Conservation (phyloP, 306 rosid genomes). For the Vigna unguiculata region DNA sequence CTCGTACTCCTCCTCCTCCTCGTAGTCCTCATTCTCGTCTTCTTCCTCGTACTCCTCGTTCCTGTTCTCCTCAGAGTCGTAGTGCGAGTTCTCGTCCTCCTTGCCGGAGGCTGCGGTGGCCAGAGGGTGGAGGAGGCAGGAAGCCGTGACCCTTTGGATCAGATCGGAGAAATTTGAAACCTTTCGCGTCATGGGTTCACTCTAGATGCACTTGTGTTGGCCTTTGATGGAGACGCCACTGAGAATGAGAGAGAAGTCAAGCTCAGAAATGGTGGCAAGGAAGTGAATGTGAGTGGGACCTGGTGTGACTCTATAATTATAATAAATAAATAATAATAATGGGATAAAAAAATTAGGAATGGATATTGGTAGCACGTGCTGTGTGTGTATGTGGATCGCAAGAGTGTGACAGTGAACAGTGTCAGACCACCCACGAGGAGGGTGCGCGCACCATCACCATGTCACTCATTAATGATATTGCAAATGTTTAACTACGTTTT, state of each 20-base stretch:
- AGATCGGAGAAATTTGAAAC: constrained; percentile 90
- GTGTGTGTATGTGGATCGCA: not conserved
- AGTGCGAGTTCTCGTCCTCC: constrained; percentile 41
- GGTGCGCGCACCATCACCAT: constrained; percentile 41
- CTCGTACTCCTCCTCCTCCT: constrained; percentile 24
- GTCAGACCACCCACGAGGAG: constrained; percentile 42
- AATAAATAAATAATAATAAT: not conserved
- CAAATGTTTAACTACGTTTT: no score
- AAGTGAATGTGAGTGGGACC: constrained; percentile 16
- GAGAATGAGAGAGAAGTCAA: constrained; percentile 33
- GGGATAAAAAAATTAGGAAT: not conserved
- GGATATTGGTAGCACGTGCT: constrained; percentile 40
- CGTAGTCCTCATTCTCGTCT: not conserved
- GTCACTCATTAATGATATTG: constrained; percentile 7
- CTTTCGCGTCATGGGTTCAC: constrained; percentile 69
- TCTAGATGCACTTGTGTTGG: not conserved
- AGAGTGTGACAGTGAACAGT: not conserved
- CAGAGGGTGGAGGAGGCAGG: constrained; percentile 93
- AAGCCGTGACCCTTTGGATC: constrained; percentile 89
- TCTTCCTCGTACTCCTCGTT: constrained; percentile 19
- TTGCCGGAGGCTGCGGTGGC: constrained; percentile 52
- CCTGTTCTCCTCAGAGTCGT: constrained; percentile 59
- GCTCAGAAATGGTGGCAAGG: constrained; percentile 39
- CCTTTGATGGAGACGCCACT: not conserved
- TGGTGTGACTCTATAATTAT: constrained; percentile 34